Conservation (phyloP, 2,329 filamentous ascomycete genomes). For the Trichoderma koningii region DNA sequence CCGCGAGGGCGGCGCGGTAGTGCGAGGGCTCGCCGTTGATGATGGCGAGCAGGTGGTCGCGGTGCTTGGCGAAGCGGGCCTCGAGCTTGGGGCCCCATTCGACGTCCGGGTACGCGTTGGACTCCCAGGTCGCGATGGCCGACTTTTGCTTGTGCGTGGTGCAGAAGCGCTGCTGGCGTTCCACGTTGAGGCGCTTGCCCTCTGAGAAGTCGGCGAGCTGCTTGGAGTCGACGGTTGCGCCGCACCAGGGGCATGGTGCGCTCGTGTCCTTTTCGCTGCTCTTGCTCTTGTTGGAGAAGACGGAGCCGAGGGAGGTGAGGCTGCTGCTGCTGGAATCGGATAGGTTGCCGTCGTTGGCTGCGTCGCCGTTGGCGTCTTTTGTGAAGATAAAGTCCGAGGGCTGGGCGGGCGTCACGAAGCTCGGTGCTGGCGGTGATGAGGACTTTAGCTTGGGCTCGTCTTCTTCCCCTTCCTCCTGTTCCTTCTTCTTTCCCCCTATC, state of each 20-base stretch:
- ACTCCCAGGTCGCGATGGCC: conserved; percentile 51
- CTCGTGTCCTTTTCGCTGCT: conserved; percentile 30
- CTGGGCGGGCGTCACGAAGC: conserved; percentile 19
- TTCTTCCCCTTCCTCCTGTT: neutral
- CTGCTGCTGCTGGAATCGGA: conserved; percentile 2
- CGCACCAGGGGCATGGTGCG: conserved; percentile 70
- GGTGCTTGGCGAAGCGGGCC: conserved; percentile 58
- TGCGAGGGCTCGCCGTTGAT: conserved; percentile 62
- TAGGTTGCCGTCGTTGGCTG: neutral
- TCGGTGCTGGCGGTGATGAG: conserved; percentile 29
- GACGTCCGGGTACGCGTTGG: conserved; percentile 68
- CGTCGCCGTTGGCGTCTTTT: neutral
- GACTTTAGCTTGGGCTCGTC: conserved; percentile 11
- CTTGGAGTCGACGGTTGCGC: conserved; percentile 56
- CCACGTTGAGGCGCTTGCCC: conserved; percentile 54
- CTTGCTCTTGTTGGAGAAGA: neutral
- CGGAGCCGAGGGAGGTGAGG: conserved; percentile 3
- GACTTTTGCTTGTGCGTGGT: conserved; percentile 59
- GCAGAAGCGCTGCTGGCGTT: conserved; percentile 65
- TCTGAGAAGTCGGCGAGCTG: conserved; percentile 57
- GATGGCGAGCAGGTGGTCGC: conserved; percentile 57
- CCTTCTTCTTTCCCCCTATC: neutral
- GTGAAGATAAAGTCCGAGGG: no score
- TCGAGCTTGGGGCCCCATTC: conserved; percentile 64
- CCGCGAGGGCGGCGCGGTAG: conserved; percentile 60